Percentiles rank a stretch among this genome's conserved stretches.
These are phyloP conservation scores for Pyrenophora teres DNA, from an alignment of 2,329 filamentous ascomycete species.

Conservation along the genomic window DNA sequence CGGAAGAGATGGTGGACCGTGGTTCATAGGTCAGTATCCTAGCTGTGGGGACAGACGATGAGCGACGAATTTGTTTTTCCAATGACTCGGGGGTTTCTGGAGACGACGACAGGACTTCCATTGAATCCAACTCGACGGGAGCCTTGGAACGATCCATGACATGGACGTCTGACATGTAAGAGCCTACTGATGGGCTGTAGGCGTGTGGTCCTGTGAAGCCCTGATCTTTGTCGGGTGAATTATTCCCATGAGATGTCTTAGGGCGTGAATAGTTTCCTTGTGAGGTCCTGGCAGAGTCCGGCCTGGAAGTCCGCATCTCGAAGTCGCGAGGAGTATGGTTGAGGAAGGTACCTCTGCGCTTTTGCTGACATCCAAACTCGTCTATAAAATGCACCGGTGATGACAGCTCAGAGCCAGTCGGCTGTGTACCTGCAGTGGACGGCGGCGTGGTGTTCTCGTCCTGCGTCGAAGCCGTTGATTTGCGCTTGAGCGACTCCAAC, in stretches of 20 bases:
- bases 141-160: slow-evolving; percentile 14
- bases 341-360: slow-evolving; percentile 38
- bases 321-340: slow-evolving; percentile 42
- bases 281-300: slow-evolving; percentile 18
- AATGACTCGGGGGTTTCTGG: slow-evolving; percentile 16
- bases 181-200: slow-evolving; percentile 19
- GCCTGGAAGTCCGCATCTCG: slow-evolving; percentile 28
- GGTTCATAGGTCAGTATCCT: slow-evolving; percentile 20
- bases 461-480: slow-evolving; percentile 23
- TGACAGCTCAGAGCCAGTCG: slow-evolving; percentile 12
- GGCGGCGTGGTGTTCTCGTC: slow-evolving; percentile 24
- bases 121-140: slow-evolving; percentile 26
- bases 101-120: slow-evolving; percentile 13
- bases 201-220: slow-evolving; percentile 2
- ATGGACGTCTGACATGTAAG: slow-evolving; percentile 10
- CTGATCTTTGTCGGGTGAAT: slow-evolving; percentile 9
- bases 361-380: slow-evolving; percentile 29
- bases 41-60: slow-evolving; percentile 22
- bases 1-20: slow-evolving; percentile 4
- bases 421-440: slow-evolving; percentile 18
- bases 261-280: slow-evolving; percentile 30
- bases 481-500: slow-evolving; percentile 26
- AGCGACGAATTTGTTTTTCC: slow-evolving; percentile 16
- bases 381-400: slow-evolving; percentile 25
- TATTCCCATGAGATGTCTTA: slow-evolving; percentile 19